These are phyloP conservation scores for Ophiorrhiza pumila DNA, from an alignment of 257 asterid genomes.

Conservation along the genomic window DNA sequence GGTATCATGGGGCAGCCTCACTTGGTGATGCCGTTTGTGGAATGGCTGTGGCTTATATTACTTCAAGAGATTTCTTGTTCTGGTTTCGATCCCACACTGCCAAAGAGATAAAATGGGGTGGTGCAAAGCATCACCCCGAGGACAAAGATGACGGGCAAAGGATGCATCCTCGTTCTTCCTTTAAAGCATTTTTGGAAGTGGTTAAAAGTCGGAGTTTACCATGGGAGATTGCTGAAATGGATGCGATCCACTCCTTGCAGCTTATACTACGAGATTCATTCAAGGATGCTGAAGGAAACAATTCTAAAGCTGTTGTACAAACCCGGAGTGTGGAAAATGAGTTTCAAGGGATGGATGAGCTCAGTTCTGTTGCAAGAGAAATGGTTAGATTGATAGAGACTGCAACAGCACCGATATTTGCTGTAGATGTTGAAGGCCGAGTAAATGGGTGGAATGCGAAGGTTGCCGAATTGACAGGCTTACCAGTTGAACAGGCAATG, in stretches of 20 bases:
- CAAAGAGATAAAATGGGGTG: slow-evolving; percentile 85
- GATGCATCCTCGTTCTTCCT: slow-evolving; percentile 94
- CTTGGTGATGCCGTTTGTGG: slow-evolving; percentile 83
- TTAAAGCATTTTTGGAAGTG: slow-evolving; percentile 83
- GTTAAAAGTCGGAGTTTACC: slow-evolving; percentile 83
- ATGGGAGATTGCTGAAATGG: slow-evolving; percentile 95
- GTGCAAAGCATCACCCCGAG: slow-evolving; percentile 82
- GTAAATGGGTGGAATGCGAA: slow-evolving; percentile 69
- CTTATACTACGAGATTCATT: slow-evolving; percentile 77
- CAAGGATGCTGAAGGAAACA: slow-evolving; percentile 43
- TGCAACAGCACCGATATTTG: slow-evolving; percentile 71
- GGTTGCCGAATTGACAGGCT: slow-evolving; percentile 52
- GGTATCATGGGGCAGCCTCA: slow-evolving; percentile 64
- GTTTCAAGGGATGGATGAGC: slow-evolving; percentile 51
- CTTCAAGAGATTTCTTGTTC: slow-evolving; percentile 63
- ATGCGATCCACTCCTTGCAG: slow-evolving; percentile 87
- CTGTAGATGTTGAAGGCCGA: slow-evolving; percentile 48
- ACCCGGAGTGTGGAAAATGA: slow-evolving; percentile 40
- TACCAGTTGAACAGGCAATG: slow-evolving; percentile 51
- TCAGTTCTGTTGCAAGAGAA: slow-evolving; percentile 63
- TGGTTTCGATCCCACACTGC: slow-evolving; percentile 93
- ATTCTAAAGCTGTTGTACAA: slow-evolving; percentile 51
- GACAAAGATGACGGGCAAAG: slow-evolving; percentile 77
- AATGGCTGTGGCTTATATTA: slow-evolving; percentile 77
- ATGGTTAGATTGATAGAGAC: slow-evolving; percentile 68